phyloP scores from a whole-genome alignment of 371 early-diverging fungal genomes.

The Mortierella sp. region DNA sequence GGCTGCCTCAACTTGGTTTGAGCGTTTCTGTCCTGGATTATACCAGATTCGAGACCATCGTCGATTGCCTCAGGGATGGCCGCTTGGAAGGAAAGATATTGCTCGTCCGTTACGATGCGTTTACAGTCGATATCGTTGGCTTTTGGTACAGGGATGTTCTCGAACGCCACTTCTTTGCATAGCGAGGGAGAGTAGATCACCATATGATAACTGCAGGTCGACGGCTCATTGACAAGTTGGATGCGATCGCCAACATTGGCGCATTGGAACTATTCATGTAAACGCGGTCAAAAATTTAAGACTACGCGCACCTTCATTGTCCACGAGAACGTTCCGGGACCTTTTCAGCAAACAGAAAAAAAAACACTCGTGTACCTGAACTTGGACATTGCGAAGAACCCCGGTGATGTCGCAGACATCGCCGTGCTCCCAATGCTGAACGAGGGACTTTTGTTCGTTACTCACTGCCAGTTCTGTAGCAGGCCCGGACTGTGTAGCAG shows the following conservation, averaged over 20 bases:
- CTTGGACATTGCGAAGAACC: constrained; percentile 73
- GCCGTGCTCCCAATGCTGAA: constrained; percentile 79
- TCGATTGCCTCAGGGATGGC: constrained; percentile 25
- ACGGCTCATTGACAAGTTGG: constrained; percentile 66
- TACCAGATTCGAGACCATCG: constrained; percentile 5
- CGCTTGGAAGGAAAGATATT: constrained; percentile 21
- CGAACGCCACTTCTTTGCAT: constrained; percentile 74
- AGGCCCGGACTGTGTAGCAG: not conserved
- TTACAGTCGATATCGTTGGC: constrained; percentile 69
- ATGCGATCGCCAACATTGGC: constrained; percentile 65
- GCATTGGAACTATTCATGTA: constrained; percentile 68
- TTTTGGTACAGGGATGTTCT: constrained; percentile 57
- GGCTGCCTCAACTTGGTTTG: constrained; percentile 19
- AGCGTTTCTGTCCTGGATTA: constrained; percentile 5
- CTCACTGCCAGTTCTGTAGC: constrained; percentile 48
- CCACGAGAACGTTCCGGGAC: too few species aligned
- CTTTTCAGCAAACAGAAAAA: not conserved
- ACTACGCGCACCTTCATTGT: too few species aligned
- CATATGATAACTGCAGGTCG: constrained; percentile 79
- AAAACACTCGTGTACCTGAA: constrained; percentile 62
- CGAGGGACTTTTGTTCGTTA: constrained; percentile 68
- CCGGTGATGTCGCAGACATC: constrained; percentile 79
- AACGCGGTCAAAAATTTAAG: not conserved
- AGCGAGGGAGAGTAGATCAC: constrained; percentile 76
- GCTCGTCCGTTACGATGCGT: constrained; percentile 68